phyloP scores from a whole-genome alignment of 768 basidiomycete species.

The Kwoniella sp. region DNA sequence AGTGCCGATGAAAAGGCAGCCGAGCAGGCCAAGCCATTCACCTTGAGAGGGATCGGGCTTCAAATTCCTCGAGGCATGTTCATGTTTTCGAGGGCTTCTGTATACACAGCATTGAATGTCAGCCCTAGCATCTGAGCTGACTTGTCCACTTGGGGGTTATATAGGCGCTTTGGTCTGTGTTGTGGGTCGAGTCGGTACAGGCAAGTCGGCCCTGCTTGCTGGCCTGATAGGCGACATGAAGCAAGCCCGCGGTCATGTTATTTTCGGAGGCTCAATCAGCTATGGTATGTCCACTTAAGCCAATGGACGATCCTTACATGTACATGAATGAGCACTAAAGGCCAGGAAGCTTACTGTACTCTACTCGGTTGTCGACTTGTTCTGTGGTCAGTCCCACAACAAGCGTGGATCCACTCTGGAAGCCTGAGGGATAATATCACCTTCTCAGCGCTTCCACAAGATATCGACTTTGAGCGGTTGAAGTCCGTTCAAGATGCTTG shows the following conservation, averaged over 20 bases:
- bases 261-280: conserved; percentile 42
- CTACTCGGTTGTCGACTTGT: neutral
- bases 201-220: conserved; percentile 50
- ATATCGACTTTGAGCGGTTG: conserved; percentile 30
- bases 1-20: neutral
- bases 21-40: conserved; percentile 58
- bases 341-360: no score
- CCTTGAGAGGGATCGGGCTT: conserved; percentile 61
- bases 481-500: conserved; percentile 47
- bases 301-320: no score
- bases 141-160: neutral
- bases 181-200: conserved; percentile 52
- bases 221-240: conserved; percentile 52
- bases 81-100: no score
- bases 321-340: no score
- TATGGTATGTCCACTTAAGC: conserved; percentile 46
- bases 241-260: conserved; percentile 29
- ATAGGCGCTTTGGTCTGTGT: conserved; percentile 47
- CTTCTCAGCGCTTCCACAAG: conserved; percentile 28
- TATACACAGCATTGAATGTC: no score
- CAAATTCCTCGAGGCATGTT: conserved; percentile 56
- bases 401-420: conserved; percentile 54
- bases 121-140: no score
- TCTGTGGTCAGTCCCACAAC: conserved; percentile 40
- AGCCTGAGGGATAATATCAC: conserved; percentile 52